Evolutionary conservation across 257 asterid genomes (phyloP).

Genomic region (Capsicum chinense): DNA sequence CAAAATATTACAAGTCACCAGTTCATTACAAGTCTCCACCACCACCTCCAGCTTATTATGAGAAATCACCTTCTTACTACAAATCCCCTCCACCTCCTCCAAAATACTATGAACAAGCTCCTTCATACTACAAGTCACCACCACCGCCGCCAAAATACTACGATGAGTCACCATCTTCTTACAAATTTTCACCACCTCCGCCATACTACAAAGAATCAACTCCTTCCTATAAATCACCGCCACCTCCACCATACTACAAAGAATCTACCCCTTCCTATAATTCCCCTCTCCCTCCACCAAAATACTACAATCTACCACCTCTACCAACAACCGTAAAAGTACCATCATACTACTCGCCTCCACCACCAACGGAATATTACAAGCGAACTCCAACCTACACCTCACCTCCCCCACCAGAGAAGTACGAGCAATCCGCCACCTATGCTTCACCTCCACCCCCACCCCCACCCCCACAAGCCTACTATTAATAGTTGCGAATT

Average conservation of each 20-base stretch:
- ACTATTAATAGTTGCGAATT: neutral
- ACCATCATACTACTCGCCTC: no score
- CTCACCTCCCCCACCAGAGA: neutral
- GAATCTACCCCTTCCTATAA: neutral
- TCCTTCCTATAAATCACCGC: neutral
- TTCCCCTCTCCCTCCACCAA: neutral
- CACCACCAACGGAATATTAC: neutral
- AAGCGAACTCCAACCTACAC: conserved; percentile 20
- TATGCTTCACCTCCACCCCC: neutral
- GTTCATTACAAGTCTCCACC: neutral
- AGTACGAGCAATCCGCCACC: neutral
- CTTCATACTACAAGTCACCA: neutral
- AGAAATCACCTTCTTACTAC: neutral
- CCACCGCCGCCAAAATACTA: neutral
- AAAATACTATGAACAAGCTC: neutral
- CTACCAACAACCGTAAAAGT: no score
- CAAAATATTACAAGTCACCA: neutral
- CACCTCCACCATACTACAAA: neutral
- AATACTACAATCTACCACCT: no score
- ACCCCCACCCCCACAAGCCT: neutral
- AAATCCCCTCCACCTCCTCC: neutral
- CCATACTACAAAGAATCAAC: neutral
- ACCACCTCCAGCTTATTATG: neutral
- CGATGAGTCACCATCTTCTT: neutral
- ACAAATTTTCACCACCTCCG: neutral